Base-by-base conservation (phyloP, 768 basidiomycete species). In the Macrocybe gigantea region DNA sequence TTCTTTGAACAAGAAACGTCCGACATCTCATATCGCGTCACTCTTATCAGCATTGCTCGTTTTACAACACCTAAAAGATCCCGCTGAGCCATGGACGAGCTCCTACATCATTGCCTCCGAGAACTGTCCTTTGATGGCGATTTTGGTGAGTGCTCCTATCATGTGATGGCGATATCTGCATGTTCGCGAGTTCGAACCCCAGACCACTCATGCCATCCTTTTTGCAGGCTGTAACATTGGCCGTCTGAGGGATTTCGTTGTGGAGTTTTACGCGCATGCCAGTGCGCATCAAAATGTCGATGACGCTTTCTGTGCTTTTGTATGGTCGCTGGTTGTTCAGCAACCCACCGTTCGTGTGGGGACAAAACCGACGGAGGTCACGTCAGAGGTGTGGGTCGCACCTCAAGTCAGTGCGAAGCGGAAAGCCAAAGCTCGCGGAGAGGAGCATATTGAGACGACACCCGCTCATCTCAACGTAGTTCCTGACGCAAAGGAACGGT, bases 121-220 rank as follows among this genome's bases (percentile, higher is more conserved):
- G 90, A 95, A 63, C 73, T 95, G 31, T 81, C 93, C 5, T 93
- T 93, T 64, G 91, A 93, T 58, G 92, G 92, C 5, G 89, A 93
- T 62, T 72, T 90, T 38, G 92, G 92, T 93, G 64, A 71, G 85
- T 77, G 48, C 46, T 49, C 30, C 49, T 49, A 62, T 64, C 64
- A 68, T 63, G 61, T 65, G 66, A 66, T 64, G 44, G 42, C 48
- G 48, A 48, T 52, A 53, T 53, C 45, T 41, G 45, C 44, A 42
- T 39, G 44, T 53, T 53, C 48, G 47, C 44, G 68, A 58, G 76
- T 75, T 78, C 74, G 73, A 76, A 69, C 56, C 73, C 71, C 66
- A 48, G 47, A 47, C 15, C 34, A 51, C 53, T 55, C 67, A 57
- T 51, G 38, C 53, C 47, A 55, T 41, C 49, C 41, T 45, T 41